A percentile compares a stretch with the other conserved stretches of the same genome.
Conservation (phyloP, 345 rosid genomes). For the Acer negundo region DNA sequence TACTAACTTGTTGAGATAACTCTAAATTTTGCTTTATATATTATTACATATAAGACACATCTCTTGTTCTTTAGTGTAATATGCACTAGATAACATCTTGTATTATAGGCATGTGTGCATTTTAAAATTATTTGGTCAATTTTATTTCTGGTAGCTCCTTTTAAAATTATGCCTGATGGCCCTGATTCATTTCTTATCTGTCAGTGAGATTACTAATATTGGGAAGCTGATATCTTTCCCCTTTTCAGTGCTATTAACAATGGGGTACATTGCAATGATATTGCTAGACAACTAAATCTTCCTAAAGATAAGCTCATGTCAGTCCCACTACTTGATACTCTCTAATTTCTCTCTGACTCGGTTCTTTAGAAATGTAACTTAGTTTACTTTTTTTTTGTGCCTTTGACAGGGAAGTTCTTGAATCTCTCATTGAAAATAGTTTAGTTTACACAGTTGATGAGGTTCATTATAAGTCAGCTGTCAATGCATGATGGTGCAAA, state of each 20-base stretch:
- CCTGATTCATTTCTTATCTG: not conserved
- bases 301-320: conserved; percentile 66
- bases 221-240: not conserved
- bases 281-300: conserved; percentile 63
- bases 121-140: not conserved
- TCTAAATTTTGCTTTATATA: too few relatives aligned
- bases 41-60: too few relatives aligned
- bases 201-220: not conserved
- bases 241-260: conserved; percentile 49
- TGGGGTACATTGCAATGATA: conserved; percentile 60
- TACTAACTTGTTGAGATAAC: too few relatives aligned
- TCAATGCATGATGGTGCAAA: conserved; percentile 45
- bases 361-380: not conserved
- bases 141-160: not conserved
- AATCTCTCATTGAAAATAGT: conserved; percentile 57
- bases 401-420: conserved; percentile 66
- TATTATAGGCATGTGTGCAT: not conserved
- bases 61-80: not conserved
- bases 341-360: not conserved
- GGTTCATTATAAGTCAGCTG: conserved; percentile 63
- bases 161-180: too few relatives aligned
- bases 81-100: not conserved
- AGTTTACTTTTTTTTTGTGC: not conserved
- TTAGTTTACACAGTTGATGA: conserved; percentile 73
- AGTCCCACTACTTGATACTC: conserved; percentile 23